A percentile compares a stretch with the other conserved stretches of the same genome.
phyloP scores from a whole-genome alignment of 2,329 filamentous ascomycete species.

The Leptosphaerulina australis region DNA sequence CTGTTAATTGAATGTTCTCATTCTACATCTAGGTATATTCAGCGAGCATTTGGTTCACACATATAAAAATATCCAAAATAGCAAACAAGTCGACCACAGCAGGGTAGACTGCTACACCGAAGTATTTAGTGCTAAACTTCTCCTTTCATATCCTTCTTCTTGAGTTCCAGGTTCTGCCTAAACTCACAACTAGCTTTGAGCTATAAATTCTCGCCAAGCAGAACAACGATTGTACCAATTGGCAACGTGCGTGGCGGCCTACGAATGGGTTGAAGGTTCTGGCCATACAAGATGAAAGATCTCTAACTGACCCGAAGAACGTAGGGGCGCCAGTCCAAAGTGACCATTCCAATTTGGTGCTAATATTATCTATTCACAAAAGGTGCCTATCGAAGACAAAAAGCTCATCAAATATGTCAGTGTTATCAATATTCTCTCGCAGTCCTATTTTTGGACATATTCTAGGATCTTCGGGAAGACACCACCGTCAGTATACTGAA shows the following conservation, averaged over 20 bases:
- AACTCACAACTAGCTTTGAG: not conserved
- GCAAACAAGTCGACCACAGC: not conserved
- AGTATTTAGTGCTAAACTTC: not conserved
- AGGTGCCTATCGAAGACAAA: slow-evolving; percentile 46
- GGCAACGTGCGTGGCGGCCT: not conserved
- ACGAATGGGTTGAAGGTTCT: not conserved
- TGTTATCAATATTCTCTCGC: slow-evolving; percentile 55
- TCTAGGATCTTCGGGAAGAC: slow-evolving; percentile 57
- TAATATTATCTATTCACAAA: slow-evolving; percentile 20
- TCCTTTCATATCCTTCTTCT: not conserved
- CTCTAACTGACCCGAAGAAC: not conserved
- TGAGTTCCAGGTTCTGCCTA: not conserved
- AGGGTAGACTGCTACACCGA: not conserved
- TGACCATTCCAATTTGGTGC: slow-evolving; percentile 16
- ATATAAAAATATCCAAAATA: not conserved
- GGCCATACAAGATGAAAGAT: not conserved
- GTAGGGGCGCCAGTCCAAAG: not conserved
- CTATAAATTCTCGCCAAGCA: not conserved
- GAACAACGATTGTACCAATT: not conserved
- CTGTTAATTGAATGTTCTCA: no score
- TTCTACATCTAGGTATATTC: no score
- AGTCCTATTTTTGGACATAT: slow-evolving; percentile 60
- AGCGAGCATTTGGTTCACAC: no score
- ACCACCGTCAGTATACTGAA: slow-evolving; percentile 48
- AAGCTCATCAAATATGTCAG: slow-evolving; percentile 63